phyloP scores from a whole-genome alignment of 2,329 filamentous ascomycete genomes.

The Claviceps sp. region DNA sequence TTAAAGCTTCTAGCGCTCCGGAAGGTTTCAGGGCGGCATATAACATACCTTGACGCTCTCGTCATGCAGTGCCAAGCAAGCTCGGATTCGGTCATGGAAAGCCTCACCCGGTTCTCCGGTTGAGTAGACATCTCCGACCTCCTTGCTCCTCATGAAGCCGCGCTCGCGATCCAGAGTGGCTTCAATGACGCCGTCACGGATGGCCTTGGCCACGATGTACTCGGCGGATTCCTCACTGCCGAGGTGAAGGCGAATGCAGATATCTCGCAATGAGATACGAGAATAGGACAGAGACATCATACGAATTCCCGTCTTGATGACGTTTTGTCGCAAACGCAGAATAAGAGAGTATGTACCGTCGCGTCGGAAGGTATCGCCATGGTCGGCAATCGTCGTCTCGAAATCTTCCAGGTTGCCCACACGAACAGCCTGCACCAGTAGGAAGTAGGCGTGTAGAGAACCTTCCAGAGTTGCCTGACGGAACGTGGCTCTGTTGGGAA shows the following conservation, averaged over 20 bases:
- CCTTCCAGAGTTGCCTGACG: slow-evolving; percentile 77
- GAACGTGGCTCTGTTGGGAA: slow-evolving; percentile 90
- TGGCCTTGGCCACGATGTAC: slow-evolving; percentile 98
- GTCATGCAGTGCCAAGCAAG: slow-evolving; percentile 83
- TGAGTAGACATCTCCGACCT: slow-evolving; percentile 88
- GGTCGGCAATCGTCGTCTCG: slow-evolving; percentile 68
- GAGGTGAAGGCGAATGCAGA: slow-evolving; percentile 86
- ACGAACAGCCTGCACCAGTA: slow-evolving; percentile 86
- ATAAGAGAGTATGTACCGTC: slow-evolving; percentile 95
- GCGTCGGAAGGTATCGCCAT: slow-evolving; percentile 75
- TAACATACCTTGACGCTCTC: slow-evolving; percentile 88
- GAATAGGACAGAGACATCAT: slow-evolving; percentile 99
- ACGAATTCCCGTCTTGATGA: slow-evolving; percentile 97
- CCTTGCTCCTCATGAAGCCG: slow-evolving; percentile 98
- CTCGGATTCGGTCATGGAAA: slow-evolving; percentile 92
- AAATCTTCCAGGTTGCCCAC: slow-evolving; percentile 95
- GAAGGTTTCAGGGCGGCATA: neutral
- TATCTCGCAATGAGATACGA: slow-evolving; percentile 90
- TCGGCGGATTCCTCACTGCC: slow-evolving; percentile 95
- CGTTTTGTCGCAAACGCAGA: slow-evolving; percentile 87
- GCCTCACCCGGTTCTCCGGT: slow-evolving; percentile 92
- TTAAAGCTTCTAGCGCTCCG: neutral
- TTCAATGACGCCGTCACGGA: slow-evolving; percentile 93
- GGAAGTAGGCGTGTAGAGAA: slow-evolving; percentile 81
- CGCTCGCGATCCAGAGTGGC: slow-evolving; percentile 86